These are phyloP conservation scores for Xylaria bambusicola DNA, from an alignment of 495 filamentous ascomycete species.

Conservation along the genomic window DNA sequence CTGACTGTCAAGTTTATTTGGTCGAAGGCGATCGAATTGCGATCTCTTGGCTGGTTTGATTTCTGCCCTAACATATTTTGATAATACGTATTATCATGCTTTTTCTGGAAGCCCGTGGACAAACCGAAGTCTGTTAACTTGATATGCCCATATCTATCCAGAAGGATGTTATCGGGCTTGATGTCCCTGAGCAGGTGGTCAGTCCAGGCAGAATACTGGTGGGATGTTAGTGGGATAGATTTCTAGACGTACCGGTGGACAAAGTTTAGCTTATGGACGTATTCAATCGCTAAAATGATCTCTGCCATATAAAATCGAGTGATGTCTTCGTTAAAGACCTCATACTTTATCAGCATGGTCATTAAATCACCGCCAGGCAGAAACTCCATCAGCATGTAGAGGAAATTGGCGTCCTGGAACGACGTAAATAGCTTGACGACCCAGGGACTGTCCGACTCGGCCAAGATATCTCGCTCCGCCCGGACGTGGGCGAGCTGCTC, in stretches of 20 bases:
- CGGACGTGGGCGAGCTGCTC: constrained; percentile 99
- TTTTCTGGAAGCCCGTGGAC: constrained; percentile 95
- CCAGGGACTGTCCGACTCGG: constrained; percentile 98
- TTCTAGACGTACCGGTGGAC: constrained; percentile 84
- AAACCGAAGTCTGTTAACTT: constrained; percentile 99
- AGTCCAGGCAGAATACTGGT: constrained; percentile 6
- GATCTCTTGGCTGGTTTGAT: constrained; percentile 73
- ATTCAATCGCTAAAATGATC: constrained; percentile 95
- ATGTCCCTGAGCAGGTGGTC: constrained; percentile 70
- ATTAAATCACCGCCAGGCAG: constrained; percentile 97
- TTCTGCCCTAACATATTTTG: constrained; percentile 86
- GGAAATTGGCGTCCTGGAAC: constrained; percentile 92
- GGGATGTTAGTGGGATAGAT: constrained; percentile 10
- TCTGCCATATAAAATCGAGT: constrained; percentile 99
- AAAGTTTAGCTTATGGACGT: constrained; percentile 96
- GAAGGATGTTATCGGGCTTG: constrained; percentile 97
- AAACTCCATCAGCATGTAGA: constrained; percentile 99
- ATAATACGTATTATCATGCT: constrained; percentile 98
- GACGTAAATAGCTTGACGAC: constrained; percentile 97
- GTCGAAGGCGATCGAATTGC: constrained; percentile 91
- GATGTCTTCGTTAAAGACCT: constrained; percentile 98
- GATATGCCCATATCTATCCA: constrained; percentile 93
- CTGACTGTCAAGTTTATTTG: constrained; percentile 98
- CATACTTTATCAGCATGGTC: constrained; percentile 99
- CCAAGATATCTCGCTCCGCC: constrained; percentile 94